These are phyloP conservation scores for Theileria orientalis DNA, from an alignment of 169 alveolate species.

Conservation along the genomic window DNA sequence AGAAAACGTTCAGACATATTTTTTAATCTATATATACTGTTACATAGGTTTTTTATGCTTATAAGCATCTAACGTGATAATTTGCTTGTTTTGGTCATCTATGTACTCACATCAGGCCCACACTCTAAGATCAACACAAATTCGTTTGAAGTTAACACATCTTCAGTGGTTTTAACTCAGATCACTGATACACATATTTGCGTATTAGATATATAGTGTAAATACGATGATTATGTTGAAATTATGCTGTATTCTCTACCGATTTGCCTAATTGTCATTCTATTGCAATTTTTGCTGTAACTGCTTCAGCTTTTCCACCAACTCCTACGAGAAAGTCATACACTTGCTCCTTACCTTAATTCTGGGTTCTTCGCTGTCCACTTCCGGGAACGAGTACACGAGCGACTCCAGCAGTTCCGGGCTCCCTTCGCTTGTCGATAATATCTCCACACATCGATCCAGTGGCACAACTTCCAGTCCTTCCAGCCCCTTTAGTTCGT, in stretches of 20 bases:
- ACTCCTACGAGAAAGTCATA: constrained; percentile 26
- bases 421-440: constrained; percentile 63
- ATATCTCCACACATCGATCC: constrained; percentile 52
- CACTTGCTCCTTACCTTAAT: constrained; percentile 14
- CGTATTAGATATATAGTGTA: too few species aligned
- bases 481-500: constrained; percentile 47
- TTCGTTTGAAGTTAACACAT: neutral
- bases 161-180: neutral
- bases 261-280: too few species aligned
- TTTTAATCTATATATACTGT: constrained; percentile 7
- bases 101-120: constrained; percentile 1
- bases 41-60: neutral
- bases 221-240: too few species aligned
- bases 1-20: constrained; percentile 17
- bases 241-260: too few species aligned
- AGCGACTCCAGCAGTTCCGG: constrained; percentile 63
- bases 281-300: constrained; percentile 27
- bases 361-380: constrained; percentile 53
- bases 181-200: too few species aligned
- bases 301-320: constrained; percentile 52
- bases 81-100: neutral
- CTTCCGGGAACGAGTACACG: constrained; percentile 62
- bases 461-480: constrained; percentile 55
- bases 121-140: too few species aligned
- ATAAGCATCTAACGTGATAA: neutral